Evolutionary conservation across 371 early-diverging fungal species (phyloP).

Genomic region (Mucor indicus): DNA sequence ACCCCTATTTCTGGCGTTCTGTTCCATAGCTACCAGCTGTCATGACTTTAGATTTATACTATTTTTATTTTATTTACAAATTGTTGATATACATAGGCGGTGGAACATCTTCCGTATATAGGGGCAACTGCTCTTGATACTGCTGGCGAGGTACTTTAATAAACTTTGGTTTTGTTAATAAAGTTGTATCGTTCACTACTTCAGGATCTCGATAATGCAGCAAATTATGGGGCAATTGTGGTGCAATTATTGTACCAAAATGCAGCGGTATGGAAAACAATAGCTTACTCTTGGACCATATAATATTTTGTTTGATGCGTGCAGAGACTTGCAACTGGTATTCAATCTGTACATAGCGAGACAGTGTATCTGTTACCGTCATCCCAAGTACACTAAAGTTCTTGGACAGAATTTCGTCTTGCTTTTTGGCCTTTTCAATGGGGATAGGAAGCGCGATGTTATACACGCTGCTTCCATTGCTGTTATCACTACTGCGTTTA

Average conservation of each 20-base stretch:
- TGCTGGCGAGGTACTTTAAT: not conserved
- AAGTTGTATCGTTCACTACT: conserved; percentile 3
- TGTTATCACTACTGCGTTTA: not conserved
- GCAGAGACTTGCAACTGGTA: conserved; percentile 13
- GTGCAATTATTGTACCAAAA: conserved; percentile 14
- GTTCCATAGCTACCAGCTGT: too few relatives aligned
- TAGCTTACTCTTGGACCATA: conserved; percentile 4
- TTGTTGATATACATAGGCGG: conserved; percentile 9
- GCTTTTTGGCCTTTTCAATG: conserved; percentile 7
- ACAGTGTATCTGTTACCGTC: conserved; percentile 12
- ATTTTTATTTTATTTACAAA: too few relatives aligned
- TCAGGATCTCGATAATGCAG: conserved; percentile 9
- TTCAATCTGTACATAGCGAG: conserved; percentile 9
- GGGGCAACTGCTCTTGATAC: conserved; percentile 16
- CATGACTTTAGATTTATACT: too few relatives aligned
- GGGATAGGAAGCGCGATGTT: conserved; percentile 15
- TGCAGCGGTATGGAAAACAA: conserved; percentile 11
- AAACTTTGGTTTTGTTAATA: conserved; percentile 19
- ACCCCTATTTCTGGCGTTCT: too few relatives aligned
- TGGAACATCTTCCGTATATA: conserved; percentile 11
- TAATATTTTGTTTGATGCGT: conserved; percentile 6
- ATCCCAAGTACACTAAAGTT: conserved; percentile 21
- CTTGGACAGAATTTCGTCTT: not conserved
- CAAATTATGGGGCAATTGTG: conserved; percentile 8
- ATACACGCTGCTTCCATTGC: not conserved